Evolutionary conservation across 768 basidiomycete species (phyloP).

Genomic region (Clitopilus passeckerianus): DNA sequence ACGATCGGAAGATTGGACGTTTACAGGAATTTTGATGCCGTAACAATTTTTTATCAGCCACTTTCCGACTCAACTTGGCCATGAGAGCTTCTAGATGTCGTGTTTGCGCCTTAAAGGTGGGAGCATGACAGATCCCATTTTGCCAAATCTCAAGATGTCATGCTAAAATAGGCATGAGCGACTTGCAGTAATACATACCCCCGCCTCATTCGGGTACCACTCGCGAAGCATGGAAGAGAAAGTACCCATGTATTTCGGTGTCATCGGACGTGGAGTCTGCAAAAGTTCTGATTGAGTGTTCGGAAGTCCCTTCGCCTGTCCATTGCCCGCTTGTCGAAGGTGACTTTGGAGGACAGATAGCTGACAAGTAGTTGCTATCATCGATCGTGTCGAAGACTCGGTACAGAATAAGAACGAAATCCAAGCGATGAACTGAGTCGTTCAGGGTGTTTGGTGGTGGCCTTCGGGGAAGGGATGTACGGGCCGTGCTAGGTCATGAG

Average conservation of each 20-base stretch:
- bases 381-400: background rate
- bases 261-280: background rate
- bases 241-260: background rate
- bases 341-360: background rate
- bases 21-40: constrained; percentile 13
- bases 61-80: constrained; percentile 6
- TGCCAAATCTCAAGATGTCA: background rate
- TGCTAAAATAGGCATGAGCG: background rate
- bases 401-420: background rate
- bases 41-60: constrained; percentile 11
- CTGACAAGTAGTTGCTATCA: background rate
- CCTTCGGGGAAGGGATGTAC: background rate
- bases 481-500: background rate
- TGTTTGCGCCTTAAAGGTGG: constrained; percentile 3
- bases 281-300: background rate
- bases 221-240: background rate
- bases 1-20: constrained; percentile 15
- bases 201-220: background rate
- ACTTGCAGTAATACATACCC: background rate
- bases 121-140: background rate
- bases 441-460: background rate
- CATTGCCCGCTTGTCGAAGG: background rate
- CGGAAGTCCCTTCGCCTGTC: background rate
- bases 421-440: background rate
- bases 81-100: constrained; percentile 10